phyloP scores from a whole-genome alignment of 169 alveolate species.

The Eimeria sp. region DNA sequence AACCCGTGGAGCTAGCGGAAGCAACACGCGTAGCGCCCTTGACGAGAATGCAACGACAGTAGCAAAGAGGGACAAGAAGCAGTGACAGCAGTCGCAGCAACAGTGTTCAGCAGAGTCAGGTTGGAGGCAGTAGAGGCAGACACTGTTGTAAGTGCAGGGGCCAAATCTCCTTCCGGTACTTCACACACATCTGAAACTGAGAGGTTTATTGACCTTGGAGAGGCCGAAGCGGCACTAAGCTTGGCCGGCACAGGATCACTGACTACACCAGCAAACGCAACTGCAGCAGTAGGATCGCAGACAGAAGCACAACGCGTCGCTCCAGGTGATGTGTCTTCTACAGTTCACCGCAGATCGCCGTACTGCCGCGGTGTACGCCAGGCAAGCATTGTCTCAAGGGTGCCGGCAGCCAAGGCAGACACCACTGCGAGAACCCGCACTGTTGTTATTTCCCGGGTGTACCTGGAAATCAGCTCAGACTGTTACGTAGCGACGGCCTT shows the following conservation, averaged over 20 bases:
- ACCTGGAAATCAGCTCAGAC: conserved; percentile 62
- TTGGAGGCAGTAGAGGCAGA: not conserved
- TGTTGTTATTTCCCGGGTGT: conserved; percentile 63
- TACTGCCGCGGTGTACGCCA: not conserved
- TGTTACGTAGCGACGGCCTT: conserved; percentile 70
- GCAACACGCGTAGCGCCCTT: conserved; percentile 50
- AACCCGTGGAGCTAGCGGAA: conserved; percentile 11
- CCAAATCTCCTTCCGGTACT: not conserved
- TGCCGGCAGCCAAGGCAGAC: not conserved
- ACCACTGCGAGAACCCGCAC: conserved; percentile 1
- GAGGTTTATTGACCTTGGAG: not conserved
- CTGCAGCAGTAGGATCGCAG: not conserved
- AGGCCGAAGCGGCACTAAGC: not conserved
- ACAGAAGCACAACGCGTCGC: not conserved
- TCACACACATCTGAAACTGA: not conserved
- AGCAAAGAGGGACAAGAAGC: conserved; percentile 29
- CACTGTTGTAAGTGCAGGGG: not conserved
- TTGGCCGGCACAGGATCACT: not conserved
- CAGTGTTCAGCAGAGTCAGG: not conserved
- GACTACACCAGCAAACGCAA: not conserved
- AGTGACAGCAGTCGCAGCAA: conserved; percentile 47
- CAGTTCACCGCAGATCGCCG: not conserved
- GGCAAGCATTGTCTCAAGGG: not conserved
- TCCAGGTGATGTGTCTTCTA: not conserved
- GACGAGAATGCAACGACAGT: conserved; percentile 14